phyloP scores from a whole-genome alignment of 2,329 filamentous ascomycete species.

The Hawksworthiomyces lignivorus region DNA sequence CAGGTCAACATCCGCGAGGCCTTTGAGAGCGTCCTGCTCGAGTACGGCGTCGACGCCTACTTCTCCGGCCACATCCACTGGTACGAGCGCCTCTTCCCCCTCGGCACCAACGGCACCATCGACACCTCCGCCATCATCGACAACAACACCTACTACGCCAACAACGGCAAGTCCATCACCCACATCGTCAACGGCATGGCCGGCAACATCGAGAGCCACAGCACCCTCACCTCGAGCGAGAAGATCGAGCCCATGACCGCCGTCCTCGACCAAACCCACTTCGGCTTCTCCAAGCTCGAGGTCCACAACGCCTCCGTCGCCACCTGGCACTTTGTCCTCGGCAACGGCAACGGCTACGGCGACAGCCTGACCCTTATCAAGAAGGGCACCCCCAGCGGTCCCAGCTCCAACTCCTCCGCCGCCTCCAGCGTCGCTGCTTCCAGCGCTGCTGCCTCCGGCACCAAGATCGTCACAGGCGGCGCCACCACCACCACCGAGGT shows the following conservation, averaged over 20 bases:
- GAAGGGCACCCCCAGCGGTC: slow-evolving; percentile 1
- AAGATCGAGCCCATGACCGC: slow-evolving; percentile 32
- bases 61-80: slow-evolving; percentile 23
- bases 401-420: neutral
- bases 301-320: slow-evolving; percentile 19
- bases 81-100: slow-evolving; percentile 17
- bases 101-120: slow-evolving; percentile 22
- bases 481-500: slow-evolving; percentile 7
- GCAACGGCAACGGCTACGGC: slow-evolving; percentile 29
- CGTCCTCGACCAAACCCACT: slow-evolving; percentile 36
- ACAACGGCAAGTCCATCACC: slow-evolving; percentile 39
- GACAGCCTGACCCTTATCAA: slow-evolving; percentile 26
- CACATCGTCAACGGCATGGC: slow-evolving; percentile 47
- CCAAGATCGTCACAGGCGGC: neutral
- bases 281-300: slow-evolving; percentile 40
- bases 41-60: slow-evolving; percentile 39
- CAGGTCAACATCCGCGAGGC: slow-evolving; percentile 34
- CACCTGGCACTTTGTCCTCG: slow-evolving; percentile 30
- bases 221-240: slow-evolving; percentile 27
- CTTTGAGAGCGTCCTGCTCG: slow-evolving; percentile 36
- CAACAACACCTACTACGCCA: slow-evolving; percentile 40
- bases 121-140: slow-evolving; percentile 32
- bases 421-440: neutral
- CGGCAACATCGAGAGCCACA: slow-evolving; percentile 44
- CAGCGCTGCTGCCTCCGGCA: neutral